These are phyloP conservation scores for Naganishia vaughanmartiniae DNA, from an alignment of 768 basidiomycete genomes.

Conservation along the genomic window DNA sequence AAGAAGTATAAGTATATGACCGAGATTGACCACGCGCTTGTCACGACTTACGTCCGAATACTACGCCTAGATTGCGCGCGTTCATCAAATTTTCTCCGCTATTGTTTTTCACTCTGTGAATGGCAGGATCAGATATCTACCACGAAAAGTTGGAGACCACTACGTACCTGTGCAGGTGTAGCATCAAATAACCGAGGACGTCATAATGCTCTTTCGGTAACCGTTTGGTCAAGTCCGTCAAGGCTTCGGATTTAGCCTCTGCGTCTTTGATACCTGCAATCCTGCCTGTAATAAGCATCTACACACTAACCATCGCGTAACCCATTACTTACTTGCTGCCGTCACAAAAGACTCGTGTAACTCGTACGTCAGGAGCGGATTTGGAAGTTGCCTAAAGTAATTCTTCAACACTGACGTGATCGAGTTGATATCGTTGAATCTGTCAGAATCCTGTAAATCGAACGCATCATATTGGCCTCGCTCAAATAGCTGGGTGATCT, in stretches of 20 bases:
- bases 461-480: conserved; percentile 84
- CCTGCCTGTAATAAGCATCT: background rate
- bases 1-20: conserved; percentile 16
- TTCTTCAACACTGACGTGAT: conserved; percentile 95
- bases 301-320: background rate
- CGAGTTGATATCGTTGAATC: conserved; percentile 96
- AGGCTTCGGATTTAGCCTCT: conserved; percentile 59
- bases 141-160: background rate
- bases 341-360: conserved; percentile 85
- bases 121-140: background rate
- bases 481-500: conserved; percentile 91
- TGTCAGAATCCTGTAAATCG: conserved; percentile 77
- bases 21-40: conserved; percentile 5
- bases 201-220: conserved; percentile 84
- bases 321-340: conserved; percentile 59
- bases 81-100: conserved; percentile 85
- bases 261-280: conserved; percentile 60
- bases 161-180: conserved; percentile 78
- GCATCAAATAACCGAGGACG: conserved; percentile 75
- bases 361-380: conserved; percentile 83
- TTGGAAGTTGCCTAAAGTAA: conserved; percentile 88
- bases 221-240: conserved; percentile 68
- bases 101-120: conserved; percentile 61
- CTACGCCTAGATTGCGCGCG: conserved; percentile 89
- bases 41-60: conserved; percentile 84